A percentile compares a stretch with the other conserved stretches of the same genome.
Evolutionary conservation across 805 yeast genomes (phyloP).

Genomic region (Zygosaccharomyces lentus): DNA sequence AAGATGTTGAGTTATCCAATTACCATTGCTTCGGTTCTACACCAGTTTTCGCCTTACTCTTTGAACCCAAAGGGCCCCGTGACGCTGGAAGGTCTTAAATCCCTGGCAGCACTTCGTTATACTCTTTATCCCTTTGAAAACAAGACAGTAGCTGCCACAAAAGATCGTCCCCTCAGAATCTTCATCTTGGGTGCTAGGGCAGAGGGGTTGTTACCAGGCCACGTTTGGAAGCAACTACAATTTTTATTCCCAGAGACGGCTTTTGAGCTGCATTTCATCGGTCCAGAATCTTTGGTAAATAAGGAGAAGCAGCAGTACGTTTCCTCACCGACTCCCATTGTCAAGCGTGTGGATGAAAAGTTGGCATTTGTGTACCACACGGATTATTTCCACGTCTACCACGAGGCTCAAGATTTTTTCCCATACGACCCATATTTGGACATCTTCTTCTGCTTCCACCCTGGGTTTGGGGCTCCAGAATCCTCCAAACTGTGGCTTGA

Average conservation of each 20-base stretch:
- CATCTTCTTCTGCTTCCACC: conserved; percentile 90
- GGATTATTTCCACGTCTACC: conserved; percentile 83
- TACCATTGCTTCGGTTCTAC: conserved; percentile 79
- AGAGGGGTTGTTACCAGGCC: conserved; percentile 89
- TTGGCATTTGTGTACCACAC: conserved; percentile 79
- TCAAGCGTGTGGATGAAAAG: conserved; percentile 68
- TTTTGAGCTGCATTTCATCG: conserved; percentile 86
- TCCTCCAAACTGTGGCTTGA: conserved; percentile 83
- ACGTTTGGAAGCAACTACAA: conserved; percentile 91
- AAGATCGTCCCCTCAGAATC: conserved; percentile 83
- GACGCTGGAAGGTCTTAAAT: conserved; percentile 87
- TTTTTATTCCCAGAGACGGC: conserved; percentile 77
- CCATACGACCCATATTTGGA: conserved; percentile 98
- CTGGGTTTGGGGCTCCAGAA: conserved; percentile 85
- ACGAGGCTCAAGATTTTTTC: conserved; percentile 90
- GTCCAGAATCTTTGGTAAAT: conserved; percentile 87
- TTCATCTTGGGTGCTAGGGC: conserved; percentile 89
- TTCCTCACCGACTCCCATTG: conserved; percentile 58
- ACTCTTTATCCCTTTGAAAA: conserved; percentile 66
- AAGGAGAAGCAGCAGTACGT: conserved; percentile 59
- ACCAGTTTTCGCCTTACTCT: conserved; percentile 80
- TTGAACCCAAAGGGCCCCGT: conserved; percentile 81
- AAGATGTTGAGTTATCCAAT: conserved; percentile 91
- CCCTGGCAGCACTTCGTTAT: conserved; percentile 87
- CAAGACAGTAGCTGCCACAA: conserved; percentile 42